Conservation (phyloP, 345 rosid species). For the Eutrema heterophyllum region DNA sequence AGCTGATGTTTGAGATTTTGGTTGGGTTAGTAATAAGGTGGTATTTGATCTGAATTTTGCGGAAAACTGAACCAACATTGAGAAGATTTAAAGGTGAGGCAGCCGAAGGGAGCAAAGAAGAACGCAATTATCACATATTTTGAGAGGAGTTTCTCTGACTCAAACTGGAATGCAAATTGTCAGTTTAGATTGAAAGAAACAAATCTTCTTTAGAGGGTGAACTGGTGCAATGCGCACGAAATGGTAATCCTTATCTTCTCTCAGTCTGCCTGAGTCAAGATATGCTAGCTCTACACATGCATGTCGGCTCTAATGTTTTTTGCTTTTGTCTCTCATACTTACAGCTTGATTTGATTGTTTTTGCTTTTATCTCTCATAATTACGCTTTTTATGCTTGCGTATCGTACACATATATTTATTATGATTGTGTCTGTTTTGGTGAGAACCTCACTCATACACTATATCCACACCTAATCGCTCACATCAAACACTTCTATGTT, state of each 20-base stretch:
- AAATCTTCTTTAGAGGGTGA: conserved; percentile 26
- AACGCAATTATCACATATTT: conserved; percentile 79
- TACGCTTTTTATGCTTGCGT: too few species aligned
- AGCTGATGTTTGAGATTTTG: neutral
- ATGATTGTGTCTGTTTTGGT: conserved; percentile 28
- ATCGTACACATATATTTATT: too few species aligned
- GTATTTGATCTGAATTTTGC: conserved; percentile 1
- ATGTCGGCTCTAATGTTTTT: too few species aligned
- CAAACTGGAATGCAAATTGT: conserved; percentile 36
- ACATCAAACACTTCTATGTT: neutral
- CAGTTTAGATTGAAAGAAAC: conserved; percentile 23
- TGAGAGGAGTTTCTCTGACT: conserved; percentile 54
- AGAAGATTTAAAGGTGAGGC: conserved; percentile 69
- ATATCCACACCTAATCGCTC: neutral
- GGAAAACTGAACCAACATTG: conserved; percentile 45
- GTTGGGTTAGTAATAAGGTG: neutral
- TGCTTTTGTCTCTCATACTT: too few species aligned
- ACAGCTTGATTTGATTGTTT: too few species aligned
- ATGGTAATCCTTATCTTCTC: conserved; percentile 24
- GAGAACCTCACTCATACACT: conserved; percentile 4
- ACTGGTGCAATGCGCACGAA: conserved; percentile 22
- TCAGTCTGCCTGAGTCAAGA: neutral
- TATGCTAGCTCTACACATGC: too few species aligned
- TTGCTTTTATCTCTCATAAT: too few species aligned
- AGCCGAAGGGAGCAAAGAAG: conserved; percentile 81